Percentiles rank a stretch among this genome's conserved stretches.
Conservation (phyloP, 257 asterid species). For the Solanum arcanum region DNA sequence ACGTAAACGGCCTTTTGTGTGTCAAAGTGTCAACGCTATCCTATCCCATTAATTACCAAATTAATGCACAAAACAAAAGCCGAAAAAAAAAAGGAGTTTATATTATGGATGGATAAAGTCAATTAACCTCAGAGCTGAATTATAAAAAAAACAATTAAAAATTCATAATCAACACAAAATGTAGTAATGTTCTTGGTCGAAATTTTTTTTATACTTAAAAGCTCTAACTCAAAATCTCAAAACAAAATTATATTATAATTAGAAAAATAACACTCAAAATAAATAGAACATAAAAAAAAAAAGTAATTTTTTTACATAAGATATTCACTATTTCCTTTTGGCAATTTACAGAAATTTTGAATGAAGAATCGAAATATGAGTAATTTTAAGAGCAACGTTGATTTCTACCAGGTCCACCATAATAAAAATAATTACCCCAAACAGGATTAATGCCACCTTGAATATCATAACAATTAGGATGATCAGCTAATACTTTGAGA, state of each 20-base stretch:
- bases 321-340: constrained; percentile 40
- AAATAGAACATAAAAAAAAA: background rate
- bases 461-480: constrained; percentile 38
- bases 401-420: constrained; percentile 54
- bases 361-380: too few relatives aligned
- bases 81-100: background rate
- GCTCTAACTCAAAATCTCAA: too few relatives aligned
- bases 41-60: background rate
- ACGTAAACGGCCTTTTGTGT: background rate
- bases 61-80: background rate
- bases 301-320: constrained; percentile 17
- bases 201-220: too few relatives aligned
- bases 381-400: constrained; percentile 26
- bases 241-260: too few relatives aligned
- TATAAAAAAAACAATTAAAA: too few relatives aligned
- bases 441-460: constrained; percentile 31
- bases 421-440: constrained; percentile 49
- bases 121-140: background rate
- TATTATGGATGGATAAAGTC: background rate
- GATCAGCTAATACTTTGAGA: constrained; percentile 31
- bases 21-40: background rate
- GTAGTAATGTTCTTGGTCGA: too few relatives aligned
- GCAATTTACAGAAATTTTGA: constrained; percentile 24
- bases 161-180: too few relatives aligned
- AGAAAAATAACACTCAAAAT: background rate